Percentiles rank a stretch among this genome's conserved stretches.
These are phyloP conservation scores for Zanthoxylum bungeanum DNA, from an alignment of 345 rosid species.

Conservation along the genomic window DNA sequence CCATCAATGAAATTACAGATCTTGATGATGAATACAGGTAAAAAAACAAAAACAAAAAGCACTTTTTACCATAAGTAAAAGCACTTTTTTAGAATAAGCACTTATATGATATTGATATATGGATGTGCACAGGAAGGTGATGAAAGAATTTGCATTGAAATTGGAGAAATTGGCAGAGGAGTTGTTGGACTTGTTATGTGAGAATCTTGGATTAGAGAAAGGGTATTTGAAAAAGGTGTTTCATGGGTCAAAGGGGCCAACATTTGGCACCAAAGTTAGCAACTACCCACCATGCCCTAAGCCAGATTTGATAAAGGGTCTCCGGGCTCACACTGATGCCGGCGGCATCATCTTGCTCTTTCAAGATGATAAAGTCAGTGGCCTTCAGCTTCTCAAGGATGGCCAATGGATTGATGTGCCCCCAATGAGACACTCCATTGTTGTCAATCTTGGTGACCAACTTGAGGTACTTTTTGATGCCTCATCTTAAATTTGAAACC, in stretches of 20 bases:
- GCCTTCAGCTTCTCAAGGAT: conserved; percentile 91
- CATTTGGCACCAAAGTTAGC: conserved; percentile 88
- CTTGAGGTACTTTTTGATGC: no score
- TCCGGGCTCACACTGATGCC: conserved; percentile 92
- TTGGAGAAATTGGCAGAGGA: conserved; percentile 84
- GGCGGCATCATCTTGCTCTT: conserved; percentile 90
- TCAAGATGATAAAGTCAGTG: conserved; percentile 85
- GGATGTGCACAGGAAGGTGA: conserved; percentile 48
- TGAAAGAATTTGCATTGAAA: conserved; percentile 71
- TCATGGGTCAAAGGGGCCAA: conserved; percentile 66
- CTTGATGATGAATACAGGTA: conserved; percentile 77
- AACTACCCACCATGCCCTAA: conserved; percentile 97
- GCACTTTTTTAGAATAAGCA: neutral
- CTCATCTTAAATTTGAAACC: no score
- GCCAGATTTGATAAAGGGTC: conserved; percentile 87
- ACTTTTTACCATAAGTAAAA: neutral
- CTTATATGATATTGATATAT: neutral
- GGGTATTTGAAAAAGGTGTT: conserved; percentile 74
- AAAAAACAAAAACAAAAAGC: neutral
- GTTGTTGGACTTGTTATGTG: conserved; percentile 70
- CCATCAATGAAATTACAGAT: conserved; percentile 65
- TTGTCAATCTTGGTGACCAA: conserved; percentile 91
- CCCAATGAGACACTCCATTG: conserved; percentile 90
- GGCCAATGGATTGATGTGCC: conserved; percentile 92
- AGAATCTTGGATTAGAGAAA: conserved; percentile 77